Conservation (phyloP, 805 yeast genomes). For the Starmerella apis region DNA sequence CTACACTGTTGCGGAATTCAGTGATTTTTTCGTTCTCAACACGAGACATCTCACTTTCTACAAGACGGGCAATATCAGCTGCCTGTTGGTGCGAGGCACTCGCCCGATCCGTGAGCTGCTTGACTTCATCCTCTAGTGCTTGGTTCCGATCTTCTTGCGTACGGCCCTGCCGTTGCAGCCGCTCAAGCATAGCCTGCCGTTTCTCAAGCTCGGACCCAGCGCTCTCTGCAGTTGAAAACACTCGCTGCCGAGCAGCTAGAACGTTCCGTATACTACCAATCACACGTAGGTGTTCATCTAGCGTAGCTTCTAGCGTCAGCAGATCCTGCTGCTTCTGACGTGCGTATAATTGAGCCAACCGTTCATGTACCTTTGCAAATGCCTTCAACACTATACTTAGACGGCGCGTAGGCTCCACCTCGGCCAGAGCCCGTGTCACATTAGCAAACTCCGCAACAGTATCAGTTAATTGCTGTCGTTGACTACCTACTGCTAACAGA, state of each 20-base stretch:
- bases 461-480: conserved; percentile 60
- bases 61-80: conserved; percentile 51
- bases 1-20: conserved; percentile 82
- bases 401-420: conserved; percentile 60
- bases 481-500: conserved; percentile 60
- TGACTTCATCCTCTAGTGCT: conserved; percentile 49
- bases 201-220: conserved; percentile 42
- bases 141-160: conserved; percentile 55
- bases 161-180: conserved; percentile 38
- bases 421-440: conserved; percentile 51
- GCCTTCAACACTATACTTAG: conserved; percentile 54
- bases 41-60: conserved; percentile 52
- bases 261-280: conserved; percentile 65
- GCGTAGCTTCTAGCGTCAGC: conserved; percentile 70
- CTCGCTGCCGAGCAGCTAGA: conserved; percentile 61
- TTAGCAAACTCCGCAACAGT: conserved; percentile 59
- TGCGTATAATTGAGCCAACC: conserved; percentile 62
- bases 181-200: conserved; percentile 40
- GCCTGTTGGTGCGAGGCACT: conserved; percentile 47
- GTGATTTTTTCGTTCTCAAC: conserved; percentile 68
- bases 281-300: conserved; percentile 76
- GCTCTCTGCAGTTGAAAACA: conserved; percentile 37
- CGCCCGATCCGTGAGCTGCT: conserved; percentile 44
- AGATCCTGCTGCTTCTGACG: conserved; percentile 77
- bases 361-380: conserved; percentile 61